These are phyloP conservation scores for Sporothrix globosa DNA, from an alignment of 2,329 filamentous ascomycete genomes.

Conservation along the genomic window DNA sequence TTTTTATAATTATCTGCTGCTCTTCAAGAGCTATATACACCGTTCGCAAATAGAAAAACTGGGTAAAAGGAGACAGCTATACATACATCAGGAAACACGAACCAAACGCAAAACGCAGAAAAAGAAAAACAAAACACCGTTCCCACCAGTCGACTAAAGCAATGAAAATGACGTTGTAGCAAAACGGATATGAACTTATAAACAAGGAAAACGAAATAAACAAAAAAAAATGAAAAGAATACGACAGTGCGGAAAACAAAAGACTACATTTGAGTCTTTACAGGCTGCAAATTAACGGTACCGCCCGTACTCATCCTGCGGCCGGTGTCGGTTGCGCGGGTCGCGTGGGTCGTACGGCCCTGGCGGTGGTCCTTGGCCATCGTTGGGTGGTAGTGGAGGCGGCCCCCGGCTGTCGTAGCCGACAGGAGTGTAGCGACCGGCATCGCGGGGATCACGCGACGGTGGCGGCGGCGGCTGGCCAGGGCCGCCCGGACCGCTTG, in stretches of 20 bases:
- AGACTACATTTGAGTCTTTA: neutral
- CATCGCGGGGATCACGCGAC: slow-evolving; percentile 34
- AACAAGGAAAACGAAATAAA: neutral
- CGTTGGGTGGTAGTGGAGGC: slow-evolving; percentile 31
- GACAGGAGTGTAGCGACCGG: slow-evolving; percentile 41
- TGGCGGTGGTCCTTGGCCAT: slow-evolving; percentile 18
- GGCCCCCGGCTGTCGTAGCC: slow-evolving; percentile 40
- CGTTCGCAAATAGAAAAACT: neutral
- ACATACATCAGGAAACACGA: slow-evolving; percentile 4
- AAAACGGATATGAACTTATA: neutral
- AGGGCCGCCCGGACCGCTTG: slow-evolving; percentile 18
- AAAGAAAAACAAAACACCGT: slow-evolving; percentile 7
- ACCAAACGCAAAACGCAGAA: neutral
- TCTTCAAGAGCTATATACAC: slow-evolving; percentile 3
- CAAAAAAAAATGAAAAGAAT: neutral
- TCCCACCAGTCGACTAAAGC: neutral
- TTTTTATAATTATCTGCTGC: slow-evolving; percentile 8
- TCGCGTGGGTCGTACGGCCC: slow-evolving; percentile 31
- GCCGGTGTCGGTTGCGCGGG: slow-evolving; percentile 36
- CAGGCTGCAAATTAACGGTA: slow-evolving; percentile 29
- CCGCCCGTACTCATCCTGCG: slow-evolving; percentile 38
- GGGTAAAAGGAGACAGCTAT: neutral
- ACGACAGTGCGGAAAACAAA: neutral
- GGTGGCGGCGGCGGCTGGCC: slow-evolving; percentile 29
- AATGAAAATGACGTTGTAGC: neutral